These are phyloP conservation scores for Hansenula sp. DNA, from an alignment of 1,139 yeast genomes.

Conservation along the genomic window DNA sequence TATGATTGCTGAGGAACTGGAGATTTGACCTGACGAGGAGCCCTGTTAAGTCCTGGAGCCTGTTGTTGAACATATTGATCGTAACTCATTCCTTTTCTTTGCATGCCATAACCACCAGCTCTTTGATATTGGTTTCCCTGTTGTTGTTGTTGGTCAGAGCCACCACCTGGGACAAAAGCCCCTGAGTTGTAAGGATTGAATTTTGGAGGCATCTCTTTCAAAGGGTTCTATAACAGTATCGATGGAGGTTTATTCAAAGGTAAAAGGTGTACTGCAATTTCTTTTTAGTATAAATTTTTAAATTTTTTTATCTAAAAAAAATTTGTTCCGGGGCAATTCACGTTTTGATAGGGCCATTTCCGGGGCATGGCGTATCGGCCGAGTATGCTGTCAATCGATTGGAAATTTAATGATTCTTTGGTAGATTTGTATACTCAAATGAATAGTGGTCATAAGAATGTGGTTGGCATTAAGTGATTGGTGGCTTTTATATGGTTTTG, in stretches of 20 bases:
- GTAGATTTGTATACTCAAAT: too few species aligned
- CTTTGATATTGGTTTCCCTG: neutral
- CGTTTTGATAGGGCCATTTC: too few species aligned
- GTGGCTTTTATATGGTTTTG: too few species aligned
- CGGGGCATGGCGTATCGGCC: too few species aligned
- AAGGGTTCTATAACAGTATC: neutral
- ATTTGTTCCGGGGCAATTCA: too few species aligned
- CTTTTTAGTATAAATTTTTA: too few species aligned
- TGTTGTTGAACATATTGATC: conserved; percentile 20
- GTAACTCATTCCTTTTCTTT: conserved; percentile 20
- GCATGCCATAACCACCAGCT: conserved; percentile 13
- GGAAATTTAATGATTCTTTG: too few species aligned
- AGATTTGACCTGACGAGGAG: conserved; percentile 6
- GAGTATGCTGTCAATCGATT: too few species aligned
- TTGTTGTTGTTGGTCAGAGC: conserved; percentile 5
- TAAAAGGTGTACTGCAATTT: neutral
- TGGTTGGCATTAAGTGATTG: neutral
- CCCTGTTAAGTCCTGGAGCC: conserved; percentile 13
- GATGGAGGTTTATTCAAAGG: neutral
- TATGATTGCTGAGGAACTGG: neutral
- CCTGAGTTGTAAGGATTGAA: conserved; percentile 20
- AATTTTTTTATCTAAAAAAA: too few species aligned
- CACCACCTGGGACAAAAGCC: conserved; percentile 16
- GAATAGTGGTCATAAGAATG: too few species aligned
- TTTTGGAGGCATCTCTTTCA: conserved; percentile 22